Evolutionary conservation across 257 asterid genomes (phyloP).

Genomic region (Voacanga thouarsii): DNA sequence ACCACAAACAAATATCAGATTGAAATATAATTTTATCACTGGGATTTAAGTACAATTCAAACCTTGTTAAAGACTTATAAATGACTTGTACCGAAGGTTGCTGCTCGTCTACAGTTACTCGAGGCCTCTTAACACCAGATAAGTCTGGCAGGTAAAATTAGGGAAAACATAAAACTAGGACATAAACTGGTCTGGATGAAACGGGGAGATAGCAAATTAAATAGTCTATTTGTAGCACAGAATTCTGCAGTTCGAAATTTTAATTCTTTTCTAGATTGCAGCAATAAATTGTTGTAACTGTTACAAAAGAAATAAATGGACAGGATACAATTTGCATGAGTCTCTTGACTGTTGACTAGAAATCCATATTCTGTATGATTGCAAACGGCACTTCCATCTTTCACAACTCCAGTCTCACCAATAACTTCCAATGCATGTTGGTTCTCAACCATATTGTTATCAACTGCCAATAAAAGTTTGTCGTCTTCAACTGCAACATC

Average conservation of each 20-base stretch:
- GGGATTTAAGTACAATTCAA: not conserved
- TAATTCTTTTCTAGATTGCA: constrained; percentile 5
- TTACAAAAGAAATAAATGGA: constrained; percentile 10
- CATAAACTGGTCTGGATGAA: not conserved
- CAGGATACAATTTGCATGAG: constrained; percentile 54
- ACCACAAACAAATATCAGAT: not conserved
- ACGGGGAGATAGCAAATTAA: not conserved
- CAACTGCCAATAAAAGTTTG: constrained; percentile 32
- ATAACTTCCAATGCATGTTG: constrained; percentile 22
- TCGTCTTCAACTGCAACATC: constrained; percentile 33
- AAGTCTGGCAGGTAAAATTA: constrained; percentile 47
- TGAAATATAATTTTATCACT: not conserved
- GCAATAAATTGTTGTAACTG: not conserved
- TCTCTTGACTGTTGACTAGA: constrained; percentile 33
- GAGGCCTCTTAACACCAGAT: constrained; percentile 84
- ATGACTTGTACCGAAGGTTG: constrained; percentile 75
- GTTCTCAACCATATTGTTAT: constrained; percentile 31
- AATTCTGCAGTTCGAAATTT: not conserved
- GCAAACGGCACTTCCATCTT: constrained; percentile 34
- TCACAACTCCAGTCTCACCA: constrained; percentile 34
- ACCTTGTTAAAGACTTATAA: constrained; percentile 81
- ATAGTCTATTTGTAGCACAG: not conserved
- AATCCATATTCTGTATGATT: constrained; percentile 34
- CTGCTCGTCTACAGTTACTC: constrained; percentile 52
- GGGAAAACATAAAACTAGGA: constrained; percentile 34